Evolutionary conservation across 2,329 filamentous ascomycete genomes (phyloP).

Genomic region (Pseudogymnoascus sp.): DNA sequence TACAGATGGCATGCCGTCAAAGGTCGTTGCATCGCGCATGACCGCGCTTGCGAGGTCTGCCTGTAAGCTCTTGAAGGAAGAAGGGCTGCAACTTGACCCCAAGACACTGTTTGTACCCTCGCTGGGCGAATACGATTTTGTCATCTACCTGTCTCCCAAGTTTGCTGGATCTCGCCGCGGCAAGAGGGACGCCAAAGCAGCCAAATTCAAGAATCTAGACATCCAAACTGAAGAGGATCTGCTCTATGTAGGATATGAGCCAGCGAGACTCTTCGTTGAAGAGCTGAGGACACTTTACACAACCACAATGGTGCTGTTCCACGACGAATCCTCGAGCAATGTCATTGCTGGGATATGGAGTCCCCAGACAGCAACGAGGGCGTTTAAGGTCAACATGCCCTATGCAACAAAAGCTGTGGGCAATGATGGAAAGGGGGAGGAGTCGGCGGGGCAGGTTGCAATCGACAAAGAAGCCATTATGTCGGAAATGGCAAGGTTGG

Average conservation of each 20-base stretch:
- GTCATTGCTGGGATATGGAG: conserved; percentile 61
- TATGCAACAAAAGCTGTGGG: conserved; percentile 55
- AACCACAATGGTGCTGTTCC: conserved; percentile 72
- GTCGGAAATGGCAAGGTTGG: conserved; percentile 64
- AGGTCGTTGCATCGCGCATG: conserved; percentile 78
- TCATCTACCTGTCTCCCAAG: conserved; percentile 55
- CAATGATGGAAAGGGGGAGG: conserved; percentile 29
- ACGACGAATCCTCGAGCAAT: conserved; percentile 51
- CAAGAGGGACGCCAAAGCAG: conserved; percentile 32
- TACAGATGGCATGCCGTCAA: conserved; percentile 67
- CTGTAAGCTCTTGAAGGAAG: conserved; percentile 49
- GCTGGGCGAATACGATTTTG: conserved; percentile 73
- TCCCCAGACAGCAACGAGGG: conserved; percentile 39
- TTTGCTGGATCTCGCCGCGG: conserved; percentile 31
- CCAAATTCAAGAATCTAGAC: conserved; percentile 75
- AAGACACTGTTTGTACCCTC: conserved; percentile 64
- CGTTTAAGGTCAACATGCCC: conserved; percentile 64
- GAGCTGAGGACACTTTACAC: conserved; percentile 64
- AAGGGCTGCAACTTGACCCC: conserved; percentile 47
- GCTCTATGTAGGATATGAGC: conserved; percentile 48
- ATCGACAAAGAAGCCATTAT: conserved; percentile 63
- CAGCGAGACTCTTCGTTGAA: conserved; percentile 54
- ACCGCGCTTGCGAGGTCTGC: conserved; percentile 74
- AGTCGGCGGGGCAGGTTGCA: conserved; percentile 41
- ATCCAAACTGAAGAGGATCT: conserved; percentile 40